Evolutionary conservation across 2,329 filamentous ascomycete species (phyloP), one percentile per base, ranked within the genome.

Genomic region (Teratosphaeria pseudoeucalypti): DNA sequence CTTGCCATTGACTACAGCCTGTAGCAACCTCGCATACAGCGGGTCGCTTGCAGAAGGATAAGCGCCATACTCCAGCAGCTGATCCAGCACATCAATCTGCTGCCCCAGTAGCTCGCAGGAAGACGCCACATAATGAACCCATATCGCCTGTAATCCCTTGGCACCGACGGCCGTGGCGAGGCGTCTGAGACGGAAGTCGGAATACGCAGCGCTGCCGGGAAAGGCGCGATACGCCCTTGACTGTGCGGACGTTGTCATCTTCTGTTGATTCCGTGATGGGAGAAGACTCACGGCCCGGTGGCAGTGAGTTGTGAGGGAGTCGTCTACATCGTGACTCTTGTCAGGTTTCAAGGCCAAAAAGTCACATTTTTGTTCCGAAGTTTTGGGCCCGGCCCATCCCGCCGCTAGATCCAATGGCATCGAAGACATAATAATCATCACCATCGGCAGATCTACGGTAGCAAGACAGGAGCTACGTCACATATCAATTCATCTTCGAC

Each of bases 1-100:
- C 61, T 78, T 77, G 62, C 77, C 76, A 64, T 81, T 79, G 61
- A 72, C 70, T 57, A 80, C 64, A 26, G 77, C 75, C 65, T 84
- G 75, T 61, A 78, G 69, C 19, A 78, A 68, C 34, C 71, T 71
- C 57, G 74, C 72, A 39, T 77, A 75, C 37, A 82, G 74, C 56
- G 73, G 69, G 58, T 79, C 74, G 29, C 72, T 70, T 11, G 65
- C 76, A 65, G 74, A 76, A 66, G 73, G 83, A 73, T 74, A 74
- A 43, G 79, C 81, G 55, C 83, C 84, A 67, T 87, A 85, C 57
- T 79, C 78, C 55, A 87, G 76, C 32, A 87, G 74, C 68, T 85
- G 82, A 66, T 84, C 77, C 57, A 87, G 71, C 2, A 80, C 76
- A 43, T 75, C 73, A 58, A 78, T 74, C 65, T 85, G 77, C 37